Conservation (phyloP, 1,284 basidiomycete species). For the Mycena citricolor region DNA sequence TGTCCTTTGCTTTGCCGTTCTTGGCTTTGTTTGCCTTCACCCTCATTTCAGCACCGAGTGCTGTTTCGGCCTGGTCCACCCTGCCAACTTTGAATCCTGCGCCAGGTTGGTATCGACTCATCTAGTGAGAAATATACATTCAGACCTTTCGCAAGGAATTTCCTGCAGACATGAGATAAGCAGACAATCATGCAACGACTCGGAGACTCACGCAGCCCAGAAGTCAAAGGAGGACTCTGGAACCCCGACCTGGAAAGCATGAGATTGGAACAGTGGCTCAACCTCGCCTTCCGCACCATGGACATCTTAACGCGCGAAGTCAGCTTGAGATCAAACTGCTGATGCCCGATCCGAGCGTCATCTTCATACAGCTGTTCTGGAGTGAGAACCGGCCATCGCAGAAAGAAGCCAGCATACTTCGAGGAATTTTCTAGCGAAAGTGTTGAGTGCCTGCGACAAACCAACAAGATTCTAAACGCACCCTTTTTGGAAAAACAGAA, state of each 20-base stretch:
- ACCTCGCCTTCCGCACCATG: slow-evolving; percentile 63
- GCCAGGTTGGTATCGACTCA: slow-evolving; percentile 2
- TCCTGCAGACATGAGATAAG: slow-evolving; percentile 42
- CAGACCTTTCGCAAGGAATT: slow-evolving; percentile 78
- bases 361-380: slow-evolving; percentile 83
- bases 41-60: slow-evolving; percentile 80
- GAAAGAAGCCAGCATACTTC: slow-evolving; percentile 43
- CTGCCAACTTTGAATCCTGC: slow-evolving; percentile 94
- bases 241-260: slow-evolving; percentile 75
- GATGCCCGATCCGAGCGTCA: slow-evolving; percentile 88
- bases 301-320: slow-evolving; percentile 97
- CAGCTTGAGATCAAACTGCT: slow-evolving; percentile 90
- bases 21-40: slow-evolving; percentile 69
- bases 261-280: background rate
- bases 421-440: slow-evolving; percentile 57
- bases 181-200: too few species aligned
- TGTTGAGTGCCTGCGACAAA: slow-evolving; percentile 1
- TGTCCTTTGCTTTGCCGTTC: slow-evolving; percentile 65
- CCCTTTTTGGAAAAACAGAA: slow-evolving; percentile 98
- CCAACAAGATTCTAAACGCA: slow-evolving; percentile 40
- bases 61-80: slow-evolving; percentile 97
- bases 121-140: background rate
- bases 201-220: slow-evolving; percentile 81
- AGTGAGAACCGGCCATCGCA: slow-evolving; percentile 3
- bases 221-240: slow-evolving; percentile 94